A percentile compares a stretch with the other conserved stretches of the same genome.
Conservation (phyloP, 148 eudicot species). For the Vaccinium myrtillus region DNA sequence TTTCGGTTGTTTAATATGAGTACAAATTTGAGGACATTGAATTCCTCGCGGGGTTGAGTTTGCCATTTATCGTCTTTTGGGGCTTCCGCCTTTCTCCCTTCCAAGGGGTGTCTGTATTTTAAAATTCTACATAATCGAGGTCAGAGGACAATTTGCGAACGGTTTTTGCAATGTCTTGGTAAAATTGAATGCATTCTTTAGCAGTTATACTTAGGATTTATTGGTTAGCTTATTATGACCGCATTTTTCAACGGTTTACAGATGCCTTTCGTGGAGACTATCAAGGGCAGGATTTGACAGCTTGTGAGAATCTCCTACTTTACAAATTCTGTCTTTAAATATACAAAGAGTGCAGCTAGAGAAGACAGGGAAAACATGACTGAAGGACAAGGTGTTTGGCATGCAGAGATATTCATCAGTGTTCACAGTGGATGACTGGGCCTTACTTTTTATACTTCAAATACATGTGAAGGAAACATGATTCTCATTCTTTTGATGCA, state of each 20-base stretch:
- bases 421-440: background rate
- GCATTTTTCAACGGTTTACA: background rate
- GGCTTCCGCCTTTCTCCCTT: background rate
- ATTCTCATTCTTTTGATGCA: slow-evolving; percentile 17
- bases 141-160: too few species aligned
- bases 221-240: background rate
- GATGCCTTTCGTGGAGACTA: background rate
- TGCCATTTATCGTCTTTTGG: background rate
- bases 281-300: slow-evolving; percentile 17
- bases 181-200: background rate
- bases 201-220: background rate
- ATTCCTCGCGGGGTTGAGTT: background rate
- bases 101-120: background rate
- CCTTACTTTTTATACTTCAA: background rate
- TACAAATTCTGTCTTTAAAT: background rate
- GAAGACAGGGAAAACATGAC: background rate
- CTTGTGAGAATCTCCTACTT: slow-evolving; percentile 9
- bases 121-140: background rate
- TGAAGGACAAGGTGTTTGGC: slow-evolving; percentile 11
- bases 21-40: background rate
- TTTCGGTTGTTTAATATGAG: background rate
- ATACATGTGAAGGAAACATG: background rate
- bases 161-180: too few species aligned
- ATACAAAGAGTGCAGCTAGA: background rate
- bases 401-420: slow-evolving; percentile 11